Percentiles rank a stretch among this genome's conserved stretches.
These are phyloP conservation scores for Penicillium salamii DNA, from an alignment of 495 filamentous ascomycete genomes.

Conservation along the genomic window DNA sequence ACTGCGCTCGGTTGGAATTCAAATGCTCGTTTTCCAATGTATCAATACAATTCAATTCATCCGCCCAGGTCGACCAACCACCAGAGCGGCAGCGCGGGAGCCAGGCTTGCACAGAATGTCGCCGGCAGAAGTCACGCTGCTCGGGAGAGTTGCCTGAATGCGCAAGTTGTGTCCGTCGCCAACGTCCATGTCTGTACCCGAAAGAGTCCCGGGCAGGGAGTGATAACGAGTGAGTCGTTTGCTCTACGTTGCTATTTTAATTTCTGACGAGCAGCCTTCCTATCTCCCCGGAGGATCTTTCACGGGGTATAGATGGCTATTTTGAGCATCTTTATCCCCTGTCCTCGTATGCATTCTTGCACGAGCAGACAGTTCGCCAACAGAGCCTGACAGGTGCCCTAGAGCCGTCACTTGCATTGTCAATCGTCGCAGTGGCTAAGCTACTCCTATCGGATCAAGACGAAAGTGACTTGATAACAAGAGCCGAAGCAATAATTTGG, in stretches of 20 bases:
- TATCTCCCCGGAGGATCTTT: neutral
- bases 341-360: conserved; percentile 16
- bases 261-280: neutral
- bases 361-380: conserved; percentile 12
- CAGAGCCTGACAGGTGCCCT: neutral
- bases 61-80: neutral
- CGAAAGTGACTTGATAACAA: neutral
- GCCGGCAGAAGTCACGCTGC: conserved; percentile 13
- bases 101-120: conserved; percentile 13
- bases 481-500: conserved; percentile 13
- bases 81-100: conserved; percentile 11
- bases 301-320: neutral
- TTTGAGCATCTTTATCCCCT: conserved; percentile 18
- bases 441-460: neutral
- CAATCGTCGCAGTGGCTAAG: conserved; percentile 3
- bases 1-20: conserved; percentile 16
- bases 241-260: neutral
- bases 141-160: conserved; percentile 13
- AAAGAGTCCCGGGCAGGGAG: neutral
- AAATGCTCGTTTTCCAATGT: conserved; percentile 11
- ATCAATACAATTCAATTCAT: neutral
- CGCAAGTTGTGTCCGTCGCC: conserved; percentile 1
- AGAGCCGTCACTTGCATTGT: conserved; percentile 6
- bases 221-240: neutral
- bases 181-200: neutral